These are phyloP conservation scores for Tolypocladium sp. DNA, from an alignment of 2,329 filamentous ascomycete genomes.

Conservation along the genomic window DNA sequence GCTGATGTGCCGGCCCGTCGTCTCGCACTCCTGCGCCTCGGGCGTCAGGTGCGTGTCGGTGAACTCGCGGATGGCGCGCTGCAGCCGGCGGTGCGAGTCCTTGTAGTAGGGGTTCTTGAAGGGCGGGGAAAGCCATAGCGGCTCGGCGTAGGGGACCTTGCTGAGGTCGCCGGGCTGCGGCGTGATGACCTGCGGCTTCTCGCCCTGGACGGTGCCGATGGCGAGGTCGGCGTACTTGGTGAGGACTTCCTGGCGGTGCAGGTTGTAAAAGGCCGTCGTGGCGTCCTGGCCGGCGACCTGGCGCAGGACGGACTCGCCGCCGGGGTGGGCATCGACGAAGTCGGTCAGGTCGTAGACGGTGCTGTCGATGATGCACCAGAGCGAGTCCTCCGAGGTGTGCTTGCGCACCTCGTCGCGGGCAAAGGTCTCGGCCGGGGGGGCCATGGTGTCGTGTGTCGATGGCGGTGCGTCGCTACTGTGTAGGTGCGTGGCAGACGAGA, in stretches of 20 bases:
- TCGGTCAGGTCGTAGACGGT: conserved; percentile 81
- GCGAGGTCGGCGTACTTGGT: conserved; percentile 67
- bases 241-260: conserved; percentile 85
- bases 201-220: conserved; percentile 66
- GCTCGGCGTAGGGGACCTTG: conserved; percentile 74
- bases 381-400: conserved; percentile 65
- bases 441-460: conserved; percentile 15
- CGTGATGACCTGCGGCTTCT: conserved; percentile 65
- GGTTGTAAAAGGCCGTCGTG: conserved; percentile 80
- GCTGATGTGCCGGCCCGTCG: conserved; percentile 61
- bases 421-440: conserved; percentile 37
- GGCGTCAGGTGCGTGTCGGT: conserved; percentile 61
- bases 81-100: conserved; percentile 61
- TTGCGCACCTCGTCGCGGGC: conserved; percentile 60
- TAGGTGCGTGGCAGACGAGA: neutral
- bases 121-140: conserved; percentile 67
- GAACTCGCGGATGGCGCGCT: conserved; percentile 63
- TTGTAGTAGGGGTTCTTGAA: conserved; percentile 78
- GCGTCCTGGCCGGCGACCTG: conserved; percentile 78
- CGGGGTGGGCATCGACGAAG: conserved; percentile 78
- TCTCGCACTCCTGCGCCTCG: conserved; percentile 69
- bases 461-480: neutral
- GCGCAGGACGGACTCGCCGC: conserved; percentile 68
- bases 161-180: conserved; percentile 63
- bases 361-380: conserved; percentile 81